Conservation (phyloP, 805 yeast genomes). For the Pichia rugopelliculosa region DNA sequence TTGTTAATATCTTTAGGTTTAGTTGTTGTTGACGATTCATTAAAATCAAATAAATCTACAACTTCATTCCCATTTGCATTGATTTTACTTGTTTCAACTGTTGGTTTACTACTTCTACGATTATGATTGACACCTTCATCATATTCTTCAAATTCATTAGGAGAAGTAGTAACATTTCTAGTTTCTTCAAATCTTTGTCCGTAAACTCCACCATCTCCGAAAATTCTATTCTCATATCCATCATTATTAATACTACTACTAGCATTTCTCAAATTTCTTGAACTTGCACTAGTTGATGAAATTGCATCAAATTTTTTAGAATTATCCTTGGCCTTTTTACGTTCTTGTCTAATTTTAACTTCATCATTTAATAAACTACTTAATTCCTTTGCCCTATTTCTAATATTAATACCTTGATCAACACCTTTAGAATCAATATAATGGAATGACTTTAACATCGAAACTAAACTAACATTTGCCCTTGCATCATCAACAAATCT, state of each 20-base stretch:
- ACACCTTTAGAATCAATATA: slow-evolving; percentile 89
- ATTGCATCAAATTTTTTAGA: slow-evolving; percentile 79
- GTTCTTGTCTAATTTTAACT: slow-evolving; percentile 64
- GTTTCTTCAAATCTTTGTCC: slow-evolving; percentile 58
- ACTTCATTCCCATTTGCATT: slow-evolving; percentile 32
- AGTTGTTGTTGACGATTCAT: slow-evolving; percentile 22
- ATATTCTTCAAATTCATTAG: slow-evolving; percentile 52
- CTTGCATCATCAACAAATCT: slow-evolving; percentile 93
- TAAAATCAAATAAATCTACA: slow-evolving; percentile 46
- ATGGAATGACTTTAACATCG: slow-evolving; percentile 88
- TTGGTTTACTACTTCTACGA: slow-evolving; percentile 27
- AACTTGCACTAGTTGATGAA: slow-evolving; percentile 27
- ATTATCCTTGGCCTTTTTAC: slow-evolving; percentile 85
- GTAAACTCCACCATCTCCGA: slow-evolving; percentile 66
- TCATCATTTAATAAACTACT: slow-evolving; percentile 70
- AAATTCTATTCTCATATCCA: slow-evolving; percentile 43
- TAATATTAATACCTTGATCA: slow-evolving; percentile 93
- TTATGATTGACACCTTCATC: slow-evolving; percentile 32
- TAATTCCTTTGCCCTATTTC: slow-evolving; percentile 81
- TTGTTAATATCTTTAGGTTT: slow-evolving; percentile 6
- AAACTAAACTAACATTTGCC: slow-evolving; percentile 55
- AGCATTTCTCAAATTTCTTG: slow-evolving; percentile 9
- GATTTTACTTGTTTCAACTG: slow-evolving; percentile 33
- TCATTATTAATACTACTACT: slow-evolving; percentile 17
- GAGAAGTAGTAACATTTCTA: slow-evolving; percentile 34